Conservation (phyloP, 805 yeast genomes). For the Candida mattraensis region DNA sequence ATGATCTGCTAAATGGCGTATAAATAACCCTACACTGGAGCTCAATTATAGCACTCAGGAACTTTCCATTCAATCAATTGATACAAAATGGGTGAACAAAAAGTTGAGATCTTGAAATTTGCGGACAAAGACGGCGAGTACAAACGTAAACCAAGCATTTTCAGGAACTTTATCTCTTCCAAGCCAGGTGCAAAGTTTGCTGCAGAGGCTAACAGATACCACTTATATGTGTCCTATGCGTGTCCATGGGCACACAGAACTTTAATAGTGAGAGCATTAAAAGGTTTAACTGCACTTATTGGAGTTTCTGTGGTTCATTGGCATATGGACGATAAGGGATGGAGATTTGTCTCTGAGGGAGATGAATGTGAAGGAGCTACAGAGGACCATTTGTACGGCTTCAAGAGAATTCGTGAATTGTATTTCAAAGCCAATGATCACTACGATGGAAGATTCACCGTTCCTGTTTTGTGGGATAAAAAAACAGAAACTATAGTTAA, state of each 20-base stretch:
- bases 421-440: conserved; percentile 75
- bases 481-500: conserved; percentile 80
- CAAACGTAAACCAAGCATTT: conserved; percentile 49
- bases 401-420: conserved; percentile 61
- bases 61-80: background rate
- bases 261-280: conserved; percentile 66
- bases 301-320: conserved; percentile 84
- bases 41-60: too few relatives aligned
- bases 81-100: conserved; percentile 17
- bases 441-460: conserved; percentile 83
- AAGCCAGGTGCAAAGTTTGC: conserved; percentile 59
- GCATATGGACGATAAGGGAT: conserved; percentile 84
- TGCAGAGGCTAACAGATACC: conserved; percentile 81
- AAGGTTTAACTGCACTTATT: conserved; percentile 66
- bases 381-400: conserved; percentile 60
- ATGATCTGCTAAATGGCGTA: background rate
- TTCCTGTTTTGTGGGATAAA: conserved; percentile 91
- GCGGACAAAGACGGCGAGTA: conserved; percentile 55
- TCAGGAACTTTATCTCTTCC: conserved; percentile 63
- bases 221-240: conserved; percentile 81
- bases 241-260: conserved; percentile 98
- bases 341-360: conserved; percentile 66
- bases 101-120: conserved; percentile 46
- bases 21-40: background rate
- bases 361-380: conserved; percentile 49